A percentile compares a stretch with the other conserved stretches of the same genome.
These are phyloP conservation scores for Nakazawaea holstii DNA, from an alignment of 805 yeast genomes.

Conservation along the genomic window DNA sequence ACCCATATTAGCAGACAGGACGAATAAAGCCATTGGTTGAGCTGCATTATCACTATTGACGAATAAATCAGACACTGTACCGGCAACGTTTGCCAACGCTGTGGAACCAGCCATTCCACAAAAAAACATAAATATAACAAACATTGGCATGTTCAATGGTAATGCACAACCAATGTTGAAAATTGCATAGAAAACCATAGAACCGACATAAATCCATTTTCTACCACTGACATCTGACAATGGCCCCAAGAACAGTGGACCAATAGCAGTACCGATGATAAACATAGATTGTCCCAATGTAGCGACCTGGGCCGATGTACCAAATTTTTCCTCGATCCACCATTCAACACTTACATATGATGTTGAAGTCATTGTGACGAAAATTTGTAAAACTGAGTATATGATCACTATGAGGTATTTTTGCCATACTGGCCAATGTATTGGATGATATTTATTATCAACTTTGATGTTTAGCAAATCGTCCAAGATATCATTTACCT, in stretches of 20 bases:
- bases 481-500: conserved; percentile 3
- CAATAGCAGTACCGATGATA: conserved; percentile 29
- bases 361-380: conserved; percentile 27
- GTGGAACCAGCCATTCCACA: conserved; percentile 28
- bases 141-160: conserved; percentile 26
- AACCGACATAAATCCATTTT: conserved; percentile 29
- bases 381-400: conserved; percentile 25
- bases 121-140: conserved; percentile 27
- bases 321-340: conserved; percentile 21
- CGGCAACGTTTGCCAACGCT: conserved; percentile 29
- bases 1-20: conserved; percentile 28
- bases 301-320: conserved; percentile 24
- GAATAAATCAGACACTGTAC: conserved; percentile 30
- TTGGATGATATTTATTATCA: conserved; percentile 26
- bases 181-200: conserved; percentile 22
- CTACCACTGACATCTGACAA: conserved; percentile 30
- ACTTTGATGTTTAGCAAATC: background rate
- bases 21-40: conserved; percentile 30
- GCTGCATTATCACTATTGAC: conserved; percentile 28
- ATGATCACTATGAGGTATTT: conserved; percentile 21
- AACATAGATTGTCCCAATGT: conserved; percentile 30
- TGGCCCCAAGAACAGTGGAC: conserved; percentile 31
- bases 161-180: conserved; percentile 30
- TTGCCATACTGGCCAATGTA: conserved; percentile 22
- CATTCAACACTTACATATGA: conserved; percentile 26